Evolutionary conservation across 257 asterid genomes (phyloP), one percentile per base, ranked within the genome.

Genomic region (Salvia hispanica): DNA sequence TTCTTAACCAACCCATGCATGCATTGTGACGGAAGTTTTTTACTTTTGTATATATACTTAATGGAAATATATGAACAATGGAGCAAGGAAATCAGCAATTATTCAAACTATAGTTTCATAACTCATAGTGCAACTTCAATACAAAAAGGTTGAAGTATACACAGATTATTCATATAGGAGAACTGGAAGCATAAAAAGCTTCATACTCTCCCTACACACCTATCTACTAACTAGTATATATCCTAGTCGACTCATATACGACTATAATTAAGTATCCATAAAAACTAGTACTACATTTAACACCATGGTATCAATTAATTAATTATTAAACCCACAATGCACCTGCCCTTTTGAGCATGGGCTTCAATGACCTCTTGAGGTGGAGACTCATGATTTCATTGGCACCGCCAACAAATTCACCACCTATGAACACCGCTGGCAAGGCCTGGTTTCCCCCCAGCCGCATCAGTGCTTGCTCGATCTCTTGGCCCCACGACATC

Each of bases 331-430:
- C 77, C 96, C 96, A 91, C 9, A 88, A 36, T 4, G 95, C 97
- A 4, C 97, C 96, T 0, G 97, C 97, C 37, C 77, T 72, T 58
- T 79, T 72, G 50, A 91, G 95, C 97, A 82, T 83, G 58, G 89
- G 91, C 77, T 64, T 78, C 39, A 91, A 70, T 50, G 88, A 54
- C 21, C 96, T 70, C 14, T 80, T 62, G 65, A 88, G 96, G 40
- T 91, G 97, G 76, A 86, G 96, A 44, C 83, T 81, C 92, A 85
- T 88, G 57, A 91, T 70, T 78, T 91, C 97, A 54, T 82, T 83
- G 12, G 83, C 86, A 28, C 96, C 97, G 0, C 97, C 97, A 0
- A 90, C 81, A 4, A 84, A 78, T 39, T 86, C 66, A 0, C 97
- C 96, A 0, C 89, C 91, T 8, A 90, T 83, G 81, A 84, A 91